Evolutionary conservation across 2,329 filamentous ascomycete species (phyloP).

Genomic region (Pseudonectria buxi): DNA sequence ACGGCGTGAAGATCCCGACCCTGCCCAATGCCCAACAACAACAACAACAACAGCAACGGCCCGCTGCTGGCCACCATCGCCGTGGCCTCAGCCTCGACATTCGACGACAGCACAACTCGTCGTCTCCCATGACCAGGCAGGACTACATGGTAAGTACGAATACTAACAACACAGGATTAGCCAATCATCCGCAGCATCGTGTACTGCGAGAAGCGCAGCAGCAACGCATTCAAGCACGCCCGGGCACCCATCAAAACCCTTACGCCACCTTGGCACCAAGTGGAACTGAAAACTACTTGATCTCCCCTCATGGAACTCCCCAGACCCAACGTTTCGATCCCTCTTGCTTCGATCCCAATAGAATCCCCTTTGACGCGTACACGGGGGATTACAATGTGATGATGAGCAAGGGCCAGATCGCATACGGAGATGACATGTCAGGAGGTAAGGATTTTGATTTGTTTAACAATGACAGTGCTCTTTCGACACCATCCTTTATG

Average conservation of each 20-base stretch:
- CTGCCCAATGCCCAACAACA: constrained; percentile 48
- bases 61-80: constrained; percentile 52
- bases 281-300: constrained; percentile 48
- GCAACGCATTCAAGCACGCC: constrained; percentile 71
- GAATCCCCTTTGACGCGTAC: constrained; percentile 43
- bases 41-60: constrained; percentile 32
- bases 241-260: constrained; percentile 47
- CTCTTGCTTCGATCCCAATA: constrained; percentile 37
- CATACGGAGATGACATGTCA: constrained; percentile 35
- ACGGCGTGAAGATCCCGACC: constrained; percentile 62
- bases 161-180: constrained; percentile 51
- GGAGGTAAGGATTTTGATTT: constrained; percentile 43
- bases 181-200: constrained; percentile 57
- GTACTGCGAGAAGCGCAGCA: constrained; percentile 84
- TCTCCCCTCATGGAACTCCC: constrained; percentile 50
- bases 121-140: constrained; percentile 23
- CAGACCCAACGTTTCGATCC: constrained; percentile 47
- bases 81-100: constrained; percentile 81
- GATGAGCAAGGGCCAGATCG: constrained; percentile 41
- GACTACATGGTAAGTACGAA: constrained; percentile 41
- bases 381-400: constrained; percentile 36
- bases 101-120: constrained; percentile 46
- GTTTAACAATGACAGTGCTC: constrained; percentile 38
- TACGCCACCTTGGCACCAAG: constrained; percentile 27
- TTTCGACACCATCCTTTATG: constrained; percentile 45